phyloP scores from a whole-genome alignment of 1,284 basidiomycete species.

The Trametes versicolor region DNA sequence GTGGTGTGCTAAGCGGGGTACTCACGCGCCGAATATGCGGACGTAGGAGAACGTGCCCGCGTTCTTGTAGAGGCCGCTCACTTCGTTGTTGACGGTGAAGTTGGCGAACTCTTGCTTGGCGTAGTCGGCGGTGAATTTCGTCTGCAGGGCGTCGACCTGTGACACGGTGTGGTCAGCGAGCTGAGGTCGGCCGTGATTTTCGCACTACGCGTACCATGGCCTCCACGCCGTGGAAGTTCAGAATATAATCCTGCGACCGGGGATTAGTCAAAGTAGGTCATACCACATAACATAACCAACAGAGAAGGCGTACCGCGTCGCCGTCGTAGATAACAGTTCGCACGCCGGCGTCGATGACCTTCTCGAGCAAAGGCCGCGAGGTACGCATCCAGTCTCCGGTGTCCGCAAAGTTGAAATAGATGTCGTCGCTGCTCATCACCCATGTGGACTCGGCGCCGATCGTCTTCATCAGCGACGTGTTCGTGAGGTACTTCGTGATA shows the following conservation, averaged over 20 bases:
- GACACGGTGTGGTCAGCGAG: background rate
- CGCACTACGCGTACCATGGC: conserved; percentile 55
- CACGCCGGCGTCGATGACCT: conserved; percentile 68
- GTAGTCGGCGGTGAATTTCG: conserved; percentile 43
- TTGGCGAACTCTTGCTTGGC: conserved; percentile 53
- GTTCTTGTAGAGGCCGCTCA: conserved; percentile 65
- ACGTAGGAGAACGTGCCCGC: conserved; percentile 70
- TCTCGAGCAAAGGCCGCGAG: conserved; percentile 62
- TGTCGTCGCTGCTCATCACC: conserved; percentile 53
- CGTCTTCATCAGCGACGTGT: conserved; percentile 44
- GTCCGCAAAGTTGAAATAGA: conserved; percentile 64
- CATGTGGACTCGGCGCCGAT: conserved; percentile 64
- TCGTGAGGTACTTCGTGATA: conserved; percentile 54
- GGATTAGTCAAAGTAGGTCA: conserved; percentile 11
- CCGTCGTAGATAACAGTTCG: conserved; percentile 63
- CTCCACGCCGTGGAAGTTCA: conserved; percentile 69
- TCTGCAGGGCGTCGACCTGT: conserved; percentile 37
- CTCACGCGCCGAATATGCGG: conserved; percentile 52
- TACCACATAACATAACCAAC: conserved; percentile 25
- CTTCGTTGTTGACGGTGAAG: conserved; percentile 61
- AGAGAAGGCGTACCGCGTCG: conserved; percentile 53
- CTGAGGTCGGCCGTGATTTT: background rate
- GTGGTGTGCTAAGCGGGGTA: background rate
- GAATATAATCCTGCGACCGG: conserved; percentile 59
- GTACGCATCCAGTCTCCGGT: conserved; percentile 76